Evolutionary conservation across 2,329 filamentous ascomycete genomes (phyloP), one percentile per base, ranked within the genome.

Genomic region (Alternaria infectoria): DNA sequence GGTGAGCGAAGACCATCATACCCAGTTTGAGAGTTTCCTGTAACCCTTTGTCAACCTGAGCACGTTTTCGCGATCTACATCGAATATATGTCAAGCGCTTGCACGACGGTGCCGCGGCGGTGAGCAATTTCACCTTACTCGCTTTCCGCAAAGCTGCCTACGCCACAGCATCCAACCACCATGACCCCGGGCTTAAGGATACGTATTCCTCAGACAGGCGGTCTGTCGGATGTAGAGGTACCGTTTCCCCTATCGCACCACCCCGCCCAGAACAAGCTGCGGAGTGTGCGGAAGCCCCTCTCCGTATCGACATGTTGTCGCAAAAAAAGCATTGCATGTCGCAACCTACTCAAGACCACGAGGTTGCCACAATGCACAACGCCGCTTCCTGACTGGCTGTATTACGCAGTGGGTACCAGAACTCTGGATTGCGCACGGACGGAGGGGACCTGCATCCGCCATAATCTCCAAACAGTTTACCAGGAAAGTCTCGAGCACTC

Each of bases 201-300:
- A 45, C 49, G 49, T 40, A 52, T 3, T 40, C 49, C 19, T 61
- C 40, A 59, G 50, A 58, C 61, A 60, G 66, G 71, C 71, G 69
- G 71, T 72, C 69, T 68, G 64, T 62, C 63, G 67, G 65, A 66
- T 61, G 65, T 65, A 70, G 51, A 72, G 67, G 68, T 71, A 61
- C 60, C 52, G 61, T 52, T 59, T 68, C 68, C 51, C 64, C 60
- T 66, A 59, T 68, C 64, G 62, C 63, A 46, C 59, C 61, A 64
- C 56, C 40, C 59, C 52, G 57, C 64, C 58, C 63, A 40, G 17
- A 69, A 64, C 40, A 61, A 71, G 69, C 55, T 59, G 59, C 71
- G 70, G 72, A 72, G 69, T 47, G 46, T 32, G 63, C 61, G 62
- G 69, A 72, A 69, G 43, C 69, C 71, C 65, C 65, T 50, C 65